Conservation (phyloP, 257 asterid species). For the Mentha longifolia region DNA sequence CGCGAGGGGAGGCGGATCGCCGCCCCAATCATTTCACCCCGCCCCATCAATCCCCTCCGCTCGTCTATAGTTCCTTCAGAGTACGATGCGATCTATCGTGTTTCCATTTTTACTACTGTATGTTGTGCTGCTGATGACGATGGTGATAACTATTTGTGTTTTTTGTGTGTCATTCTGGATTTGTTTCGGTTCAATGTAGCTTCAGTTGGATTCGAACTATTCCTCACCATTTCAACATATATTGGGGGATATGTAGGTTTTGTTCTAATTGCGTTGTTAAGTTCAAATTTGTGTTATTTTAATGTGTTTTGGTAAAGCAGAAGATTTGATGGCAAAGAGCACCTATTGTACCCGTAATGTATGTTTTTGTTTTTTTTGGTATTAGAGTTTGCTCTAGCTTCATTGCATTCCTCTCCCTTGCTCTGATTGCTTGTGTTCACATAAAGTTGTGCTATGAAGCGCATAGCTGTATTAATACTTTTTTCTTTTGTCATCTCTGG, state of each 20-base stretch:
- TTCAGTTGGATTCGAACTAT: background rate
- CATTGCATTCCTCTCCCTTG: background rate
- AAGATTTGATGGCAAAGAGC: constrained; percentile 15
- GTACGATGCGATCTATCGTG: constrained; percentile 44
- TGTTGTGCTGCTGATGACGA: background rate
- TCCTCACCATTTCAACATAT: background rate
- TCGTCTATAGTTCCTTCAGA: constrained; percentile 63
- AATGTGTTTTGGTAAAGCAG: background rate
- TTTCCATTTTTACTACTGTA: background rate
- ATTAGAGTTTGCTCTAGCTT: constrained; percentile 5
- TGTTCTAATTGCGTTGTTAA: background rate
- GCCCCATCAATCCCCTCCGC: constrained; percentile 57
- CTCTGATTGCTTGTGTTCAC: constrained; percentile 1
- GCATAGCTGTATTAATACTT: background rate
- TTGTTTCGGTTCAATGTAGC: background rate
- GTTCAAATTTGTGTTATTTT: background rate
- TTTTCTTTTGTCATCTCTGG: background rate
- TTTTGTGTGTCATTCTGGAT: background rate
- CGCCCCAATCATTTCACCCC: constrained; percentile 64
- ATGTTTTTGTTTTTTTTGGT: background rate
- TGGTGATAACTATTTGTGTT: background rate
- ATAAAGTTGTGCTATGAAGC: constrained; percentile 6
- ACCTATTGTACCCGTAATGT: constrained; percentile 11
- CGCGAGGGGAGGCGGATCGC: constrained; percentile 95
- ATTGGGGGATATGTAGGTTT: background rate